phyloP scores from a whole-genome alignment of 1,284 basidiomycete species.

The Sporisorium scitamineum region DNA sequence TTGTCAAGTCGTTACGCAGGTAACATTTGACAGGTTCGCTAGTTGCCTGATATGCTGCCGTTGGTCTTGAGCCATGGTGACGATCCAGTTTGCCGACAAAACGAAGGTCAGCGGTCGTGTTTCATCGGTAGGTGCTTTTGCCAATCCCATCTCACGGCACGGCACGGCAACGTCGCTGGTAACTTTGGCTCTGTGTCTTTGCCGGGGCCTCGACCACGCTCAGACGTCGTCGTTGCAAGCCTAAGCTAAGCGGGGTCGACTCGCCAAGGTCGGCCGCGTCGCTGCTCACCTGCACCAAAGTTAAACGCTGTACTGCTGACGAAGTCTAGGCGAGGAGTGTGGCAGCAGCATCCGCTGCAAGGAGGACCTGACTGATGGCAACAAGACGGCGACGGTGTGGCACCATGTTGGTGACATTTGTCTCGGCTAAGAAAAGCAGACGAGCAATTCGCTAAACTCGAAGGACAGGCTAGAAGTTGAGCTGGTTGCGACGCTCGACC shows the following conservation, averaged over 20 bases:
- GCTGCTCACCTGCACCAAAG: background rate
- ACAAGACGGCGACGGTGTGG: background rate
- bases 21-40: background rate
- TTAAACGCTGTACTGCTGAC: background rate
- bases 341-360: background rate
- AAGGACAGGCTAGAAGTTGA: background rate
- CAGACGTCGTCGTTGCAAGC: background rate
- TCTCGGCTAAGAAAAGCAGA: background rate
- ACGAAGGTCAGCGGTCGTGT: background rate
- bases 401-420: background rate
- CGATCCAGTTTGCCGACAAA: background rate
- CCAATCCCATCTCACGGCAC: no score
- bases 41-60: background rate
- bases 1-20: background rate
- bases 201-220: no score
- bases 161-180: no score
- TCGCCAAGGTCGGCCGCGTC: background rate
- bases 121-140: background rate
- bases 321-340: background rate
- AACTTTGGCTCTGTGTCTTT: no score
- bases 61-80: background rate
- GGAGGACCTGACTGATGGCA: background rate
- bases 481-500: no score
- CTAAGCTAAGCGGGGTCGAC: background rate
- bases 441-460: background rate